Evolutionary conservation across 2,329 filamentous ascomycete species (phyloP).

Genomic region (Sordariomycetes sp.): DNA sequence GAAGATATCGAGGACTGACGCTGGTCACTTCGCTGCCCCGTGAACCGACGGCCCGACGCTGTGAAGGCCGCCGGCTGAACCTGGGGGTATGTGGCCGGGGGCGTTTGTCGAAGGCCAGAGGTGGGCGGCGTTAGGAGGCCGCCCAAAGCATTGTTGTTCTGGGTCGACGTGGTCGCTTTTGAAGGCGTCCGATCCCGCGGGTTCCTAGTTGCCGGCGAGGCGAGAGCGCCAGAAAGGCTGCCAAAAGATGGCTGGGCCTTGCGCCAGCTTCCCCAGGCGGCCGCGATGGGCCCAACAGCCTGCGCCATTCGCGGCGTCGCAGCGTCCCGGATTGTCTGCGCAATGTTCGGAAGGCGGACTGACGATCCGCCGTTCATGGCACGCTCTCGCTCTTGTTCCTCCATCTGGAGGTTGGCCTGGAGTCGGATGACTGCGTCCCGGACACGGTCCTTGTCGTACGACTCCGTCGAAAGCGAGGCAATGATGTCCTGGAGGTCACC

Average conservation of each 20-base stretch:
- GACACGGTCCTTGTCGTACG: constrained; percentile 68
- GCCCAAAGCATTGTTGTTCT: constrained; percentile 51
- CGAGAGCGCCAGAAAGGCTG: constrained; percentile 35
- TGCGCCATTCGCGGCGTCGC: constrained; percentile 76
- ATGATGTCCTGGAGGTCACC: constrained; percentile 92
- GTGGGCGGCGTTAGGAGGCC: constrained; percentile 86
- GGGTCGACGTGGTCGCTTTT: constrained; percentile 33
- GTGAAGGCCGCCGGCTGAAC: constrained; percentile 51
- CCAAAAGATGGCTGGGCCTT: constrained; percentile 46
- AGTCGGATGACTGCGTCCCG: constrained; percentile 88
- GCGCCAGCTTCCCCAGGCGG: constrained; percentile 95
- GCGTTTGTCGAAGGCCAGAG: constrained; percentile 56
- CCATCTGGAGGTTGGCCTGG: constrained; percentile 93
- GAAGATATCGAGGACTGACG: constrained; percentile 20
- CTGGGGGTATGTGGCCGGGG: constrained; percentile 26
- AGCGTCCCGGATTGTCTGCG: constrained; percentile 65
- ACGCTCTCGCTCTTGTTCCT: constrained; percentile 88
- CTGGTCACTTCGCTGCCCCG: constrained; percentile 20
- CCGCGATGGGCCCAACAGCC: constrained; percentile 64
- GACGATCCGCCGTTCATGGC: constrained; percentile 61
- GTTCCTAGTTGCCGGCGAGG: constrained; percentile 27
- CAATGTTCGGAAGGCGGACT: constrained; percentile 62
- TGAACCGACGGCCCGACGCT: constrained; percentile 45
- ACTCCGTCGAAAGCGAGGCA: constrained; percentile 60
- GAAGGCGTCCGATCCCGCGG: constrained; percentile 46